Evolutionary conservation across 352 stramenopile genomes (phyloP), one percentile per base, ranked within the genome.

Genomic region (Phytophthora uliginosa): DNA sequence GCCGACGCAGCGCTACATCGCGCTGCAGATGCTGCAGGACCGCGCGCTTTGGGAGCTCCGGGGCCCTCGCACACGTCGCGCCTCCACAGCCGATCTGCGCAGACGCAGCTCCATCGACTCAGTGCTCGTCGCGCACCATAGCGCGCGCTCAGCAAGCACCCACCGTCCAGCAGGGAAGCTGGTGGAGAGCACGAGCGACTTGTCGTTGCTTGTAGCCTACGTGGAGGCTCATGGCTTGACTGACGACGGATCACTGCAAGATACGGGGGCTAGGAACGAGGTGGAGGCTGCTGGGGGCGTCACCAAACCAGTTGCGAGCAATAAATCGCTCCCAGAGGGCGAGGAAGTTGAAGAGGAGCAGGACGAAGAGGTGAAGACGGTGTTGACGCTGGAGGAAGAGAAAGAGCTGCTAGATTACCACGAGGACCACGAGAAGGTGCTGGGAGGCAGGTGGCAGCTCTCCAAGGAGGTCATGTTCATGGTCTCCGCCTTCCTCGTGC

Each of bases 401-500:
- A 36, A 71, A 26, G 56, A 71, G 28, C 34, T 61, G 17, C 4
- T 71, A 0, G 33, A 31, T 17, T 54, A 58, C 24, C 17, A 55
- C 18, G 57, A 54, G 15, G 50, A 54, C 47, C 3, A 28, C 20
- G 47, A 53, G 20, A 20, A 2, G 47, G n/a, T 22, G 7, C 7
- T 31, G 3, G 20, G 45, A 24, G 52, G 65, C 22, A 56, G 28
- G 3, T 76, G 57, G 31, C 56, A 79, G 36, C 63, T 94, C 4
- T 82, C 84, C 5, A 93, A 91, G 61, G 82, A 94, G 31, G 28
- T 71, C 40, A 86, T 93, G 84, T 92, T 93, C 50, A 15, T 86
- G 18, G 71, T 93, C 7, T 88, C 86, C 12, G 71, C 83, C 9
- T 73, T 88, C 12, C 38, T 93, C 36, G 86, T 93, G 59, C 62